phyloP scores from a whole-genome alignment of 2,329 filamentous ascomycete genomes.

The Elsinoe arachidis region DNA sequence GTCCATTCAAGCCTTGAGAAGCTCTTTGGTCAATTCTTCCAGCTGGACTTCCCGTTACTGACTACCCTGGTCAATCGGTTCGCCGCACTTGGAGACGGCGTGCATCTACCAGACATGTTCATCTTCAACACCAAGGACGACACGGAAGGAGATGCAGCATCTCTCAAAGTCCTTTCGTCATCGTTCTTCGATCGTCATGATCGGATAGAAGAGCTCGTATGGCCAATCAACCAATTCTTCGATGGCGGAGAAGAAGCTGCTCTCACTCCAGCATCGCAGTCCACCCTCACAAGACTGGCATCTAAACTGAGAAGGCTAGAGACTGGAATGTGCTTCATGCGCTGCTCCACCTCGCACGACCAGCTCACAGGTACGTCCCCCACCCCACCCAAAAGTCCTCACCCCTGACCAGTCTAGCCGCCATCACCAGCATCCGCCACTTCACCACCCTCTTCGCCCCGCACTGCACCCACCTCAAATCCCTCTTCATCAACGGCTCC shows the following conservation, averaged over 20 bases:
- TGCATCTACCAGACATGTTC: neutral
- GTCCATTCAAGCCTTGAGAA: neutral
- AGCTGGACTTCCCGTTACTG: neutral
- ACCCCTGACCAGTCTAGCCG: neutral
- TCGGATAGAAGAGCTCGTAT: neutral
- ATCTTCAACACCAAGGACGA: neutral
- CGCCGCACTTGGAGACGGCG: neutral
- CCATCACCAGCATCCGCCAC: neutral
- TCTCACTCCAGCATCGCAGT: neutral
- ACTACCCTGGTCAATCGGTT: neutral
- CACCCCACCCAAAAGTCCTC: too few species aligned
- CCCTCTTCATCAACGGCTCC: neutral
- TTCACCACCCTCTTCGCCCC: neutral
- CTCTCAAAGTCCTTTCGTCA: neutral
- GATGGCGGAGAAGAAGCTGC: too few species aligned
- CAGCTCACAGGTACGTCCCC: neutral
- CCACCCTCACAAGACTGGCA: neutral
- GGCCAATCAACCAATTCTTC: constrained; percentile 1
- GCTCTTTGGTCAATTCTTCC: neutral
- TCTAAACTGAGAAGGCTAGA: neutral
- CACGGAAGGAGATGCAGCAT: neutral
- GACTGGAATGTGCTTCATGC: neutral
- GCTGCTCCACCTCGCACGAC: neutral
- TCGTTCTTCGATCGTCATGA: neutral
- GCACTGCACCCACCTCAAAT: neutral